Evolutionary conservation across 805 yeast genomes (phyloP).

Genomic region (Metschnikowia lachancei): DNA sequence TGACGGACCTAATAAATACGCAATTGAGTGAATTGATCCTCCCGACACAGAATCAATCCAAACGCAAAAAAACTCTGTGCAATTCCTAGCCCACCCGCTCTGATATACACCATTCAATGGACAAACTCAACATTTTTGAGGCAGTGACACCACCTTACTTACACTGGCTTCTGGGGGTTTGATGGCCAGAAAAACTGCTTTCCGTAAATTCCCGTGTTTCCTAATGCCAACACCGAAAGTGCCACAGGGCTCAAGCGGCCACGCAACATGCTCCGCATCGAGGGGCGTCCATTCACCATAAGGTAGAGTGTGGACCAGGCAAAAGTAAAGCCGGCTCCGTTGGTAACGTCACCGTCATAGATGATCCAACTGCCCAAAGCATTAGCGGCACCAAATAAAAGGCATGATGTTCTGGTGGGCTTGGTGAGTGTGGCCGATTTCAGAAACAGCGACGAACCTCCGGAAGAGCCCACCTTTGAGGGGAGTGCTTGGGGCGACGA

Average conservation of each 20-base stretch:
- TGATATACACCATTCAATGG: too few relatives aligned
- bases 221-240: slow-evolving; percentile 55
- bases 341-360: slow-evolving; percentile 68
- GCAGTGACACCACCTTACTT: too few relatives aligned
- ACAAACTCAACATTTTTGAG: too few relatives aligned
- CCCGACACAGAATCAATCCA: too few relatives aligned
- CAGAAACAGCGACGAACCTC: slow-evolving; percentile 23
- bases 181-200: slow-evolving; percentile 55
- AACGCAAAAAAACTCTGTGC: too few relatives aligned
- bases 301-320: slow-evolving; percentile 82
- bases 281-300: slow-evolving; percentile 64
- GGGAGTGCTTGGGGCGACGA: slow-evolving; percentile 15
- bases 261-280: slow-evolving; percentile 50
- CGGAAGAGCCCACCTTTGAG: slow-evolving; percentile 19
- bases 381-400: slow-evolving; percentile 59
- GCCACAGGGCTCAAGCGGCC: slow-evolving; percentile 63
- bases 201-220: slow-evolving; percentile 68
- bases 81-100: too few relatives aligned
- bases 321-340: slow-evolving; percentile 76
- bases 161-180: background rate
- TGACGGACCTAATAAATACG: too few relatives aligned
- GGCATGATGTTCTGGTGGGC: slow-evolving; percentile 44
- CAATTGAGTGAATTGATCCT: too few relatives aligned
- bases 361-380: slow-evolving; percentile 72
- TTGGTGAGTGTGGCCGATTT: slow-evolving; percentile 19